Base-by-base conservation (phyloP, 2,329 filamentous ascomycete genomes). In the Exophiala mesophila region DNA sequence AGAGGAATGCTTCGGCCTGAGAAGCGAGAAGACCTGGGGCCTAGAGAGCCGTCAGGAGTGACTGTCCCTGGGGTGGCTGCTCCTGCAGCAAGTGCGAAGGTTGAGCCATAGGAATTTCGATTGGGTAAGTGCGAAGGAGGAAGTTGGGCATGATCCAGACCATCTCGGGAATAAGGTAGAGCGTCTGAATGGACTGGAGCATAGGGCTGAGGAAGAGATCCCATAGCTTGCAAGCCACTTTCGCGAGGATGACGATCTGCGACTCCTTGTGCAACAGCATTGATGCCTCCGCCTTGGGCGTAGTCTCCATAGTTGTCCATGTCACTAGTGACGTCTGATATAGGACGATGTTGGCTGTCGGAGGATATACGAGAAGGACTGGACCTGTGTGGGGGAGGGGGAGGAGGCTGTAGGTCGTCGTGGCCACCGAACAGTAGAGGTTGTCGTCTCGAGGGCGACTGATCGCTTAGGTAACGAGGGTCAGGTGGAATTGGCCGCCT, bases 1-100 rank as follows among this genome's bases (percentile, higher is more conserved):
- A 72, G 62, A 2, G 69, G 64, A 39, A 78, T 73, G 55, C 75
- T 75, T 42, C 62, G 46, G 64, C 74, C 44, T 57, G 77, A 74
- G 43, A 58, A 57, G 36, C 53, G 50, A 16, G 56, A 55, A 21
- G 45, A 49, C 24, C 41, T 38, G 28, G 47, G 44, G 20, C 48
- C 47, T 28, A 57, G 52, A 39, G 56, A 54, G 19, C 58, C 49
- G 35, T 55, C 50, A n/a, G 57, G 56, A 7, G 63, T 63, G 1
- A 49, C 34, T n/a, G 44, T 29, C 6, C 53, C 53, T 13, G 55
- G 53, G 3, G 53, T 55, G 16, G 52, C 49, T 26, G 53, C 55
- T 12, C 45, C 52, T 34, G 46, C 52, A 35, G 50, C 52, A 42
- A 56, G 43, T 26, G 53, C 52, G 32, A 52, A 36, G 18, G 44